Evolutionary conservation across 805 yeast species (phyloP).

Genomic region (Tetrapisispora pingtungensis): DNA sequence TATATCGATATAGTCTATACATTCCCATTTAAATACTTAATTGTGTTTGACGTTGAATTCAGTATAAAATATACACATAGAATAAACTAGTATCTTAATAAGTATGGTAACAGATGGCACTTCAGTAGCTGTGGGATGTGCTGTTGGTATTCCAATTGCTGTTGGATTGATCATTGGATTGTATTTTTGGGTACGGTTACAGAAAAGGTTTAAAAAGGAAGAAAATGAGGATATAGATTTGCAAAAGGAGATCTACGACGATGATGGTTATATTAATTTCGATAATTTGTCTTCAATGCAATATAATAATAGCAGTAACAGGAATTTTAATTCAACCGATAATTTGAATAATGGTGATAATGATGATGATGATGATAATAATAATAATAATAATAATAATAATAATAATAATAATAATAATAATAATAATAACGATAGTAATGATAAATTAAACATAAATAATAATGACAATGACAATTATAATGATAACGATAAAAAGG

Average conservation of each 20-base stretch:
- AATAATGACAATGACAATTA: not conserved
- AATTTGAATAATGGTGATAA: not conserved
- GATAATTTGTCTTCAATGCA: slow-evolving; percentile 23
- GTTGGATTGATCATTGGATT: slow-evolving; percentile 32
- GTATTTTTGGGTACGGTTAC: slow-evolving; percentile 32
- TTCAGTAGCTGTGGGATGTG: slow-evolving; percentile 40
- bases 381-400: too few species aligned
- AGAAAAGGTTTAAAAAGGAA: slow-evolving; percentile 32
- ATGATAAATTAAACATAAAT: too few species aligned
- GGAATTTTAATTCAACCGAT: too few species aligned
- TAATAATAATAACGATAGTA: slow-evolving; percentile 1
- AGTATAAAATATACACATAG: too few species aligned
- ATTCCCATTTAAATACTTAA: too few species aligned
- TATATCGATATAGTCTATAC: too few species aligned
- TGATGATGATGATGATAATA: slow-evolving; percentile 1
- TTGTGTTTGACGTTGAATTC: too few species aligned
- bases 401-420: slow-evolving; percentile 2
- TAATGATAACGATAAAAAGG: not conserved
- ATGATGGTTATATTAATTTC: slow-evolving; percentile 30
- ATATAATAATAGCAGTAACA: slow-evolving; percentile 4
- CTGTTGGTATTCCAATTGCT: slow-evolving; percentile 47
- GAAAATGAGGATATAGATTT: slow-evolving; percentile 29
- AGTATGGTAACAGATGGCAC: not conserved
- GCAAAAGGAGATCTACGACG: slow-evolving; percentile 21
- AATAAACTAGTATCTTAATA: too few species aligned